Conservation (phyloP, 2,329 filamentous ascomycete species). For the Fusarium globosum region DNA sequence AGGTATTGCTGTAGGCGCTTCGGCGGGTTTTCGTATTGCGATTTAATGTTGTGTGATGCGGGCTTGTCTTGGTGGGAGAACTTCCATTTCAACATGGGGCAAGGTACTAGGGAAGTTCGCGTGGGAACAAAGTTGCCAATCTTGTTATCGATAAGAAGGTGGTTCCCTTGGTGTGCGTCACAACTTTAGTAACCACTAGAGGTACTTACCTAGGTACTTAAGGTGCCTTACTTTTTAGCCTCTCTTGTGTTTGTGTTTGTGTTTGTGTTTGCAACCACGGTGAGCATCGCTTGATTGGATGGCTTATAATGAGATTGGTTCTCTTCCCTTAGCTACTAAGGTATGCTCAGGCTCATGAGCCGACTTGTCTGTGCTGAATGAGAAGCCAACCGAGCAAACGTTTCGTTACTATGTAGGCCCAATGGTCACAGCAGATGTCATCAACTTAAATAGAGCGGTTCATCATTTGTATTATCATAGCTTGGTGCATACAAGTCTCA, state of each 20-base stretch:
- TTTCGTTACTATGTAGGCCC: not conserved
- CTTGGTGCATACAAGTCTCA: slow-evolving; percentile 20
- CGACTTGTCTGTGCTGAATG: not conserved
- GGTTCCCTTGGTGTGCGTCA: slow-evolving; percentile 19
- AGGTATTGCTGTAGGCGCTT: not conserved
- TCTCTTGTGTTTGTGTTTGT: not conserved
- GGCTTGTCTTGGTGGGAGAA: slow-evolving; percentile 40
- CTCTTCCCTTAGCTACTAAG: not conserved
- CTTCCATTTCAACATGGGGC: slow-evolving; percentile 26
- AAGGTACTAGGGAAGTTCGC: slow-evolving; percentile 20
- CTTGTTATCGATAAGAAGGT: slow-evolving; percentile 48
- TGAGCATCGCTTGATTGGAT: not conserved
- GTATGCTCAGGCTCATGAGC: not conserved
- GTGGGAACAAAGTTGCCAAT: slow-evolving; percentile 35
- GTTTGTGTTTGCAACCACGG: not conserved
- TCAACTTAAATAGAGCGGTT: not conserved
- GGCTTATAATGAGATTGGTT: not conserved
- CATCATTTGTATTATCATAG: slow-evolving; percentile 33
- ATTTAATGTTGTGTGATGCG: slow-evolving; percentile 37
- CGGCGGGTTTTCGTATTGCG: slow-evolving; percentile 28
- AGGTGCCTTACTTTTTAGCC: not conserved
- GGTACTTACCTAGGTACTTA: not conserved
- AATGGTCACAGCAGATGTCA: not conserved
- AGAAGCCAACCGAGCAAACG: not conserved
- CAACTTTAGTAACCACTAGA: not conserved